Percentiles rank a stretch among this genome's conserved stretches.
These are phyloP conservation scores for Polyplosphaeria fusca DNA, from an alignment of 495 filamentous ascomycete genomes.

Conservation along the genomic window DNA sequence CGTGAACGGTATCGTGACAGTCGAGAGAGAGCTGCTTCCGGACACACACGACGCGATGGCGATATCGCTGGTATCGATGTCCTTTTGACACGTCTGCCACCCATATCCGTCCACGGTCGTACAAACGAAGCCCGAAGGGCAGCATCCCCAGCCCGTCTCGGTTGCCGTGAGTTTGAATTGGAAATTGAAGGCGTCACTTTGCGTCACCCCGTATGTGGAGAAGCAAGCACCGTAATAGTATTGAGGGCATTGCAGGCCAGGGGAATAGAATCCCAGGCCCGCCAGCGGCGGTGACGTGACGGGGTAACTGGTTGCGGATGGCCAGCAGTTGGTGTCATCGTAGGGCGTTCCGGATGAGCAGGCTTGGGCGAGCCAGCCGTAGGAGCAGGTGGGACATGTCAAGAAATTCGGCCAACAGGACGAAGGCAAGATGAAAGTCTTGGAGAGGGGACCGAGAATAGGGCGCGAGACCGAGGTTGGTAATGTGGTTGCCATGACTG, in stretches of 20 bases:
- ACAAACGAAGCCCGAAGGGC: not conserved
- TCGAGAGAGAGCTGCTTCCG: not conserved
- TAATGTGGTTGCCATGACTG: no score
- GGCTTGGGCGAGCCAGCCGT: not conserved
- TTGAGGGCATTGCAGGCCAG: not conserved
- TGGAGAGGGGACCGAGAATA: not conserved
- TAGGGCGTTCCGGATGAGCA: not conserved
- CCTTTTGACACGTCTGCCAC: conserved; percentile 5
- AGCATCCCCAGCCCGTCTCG: conserved; percentile 4
- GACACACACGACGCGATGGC: not conserved
- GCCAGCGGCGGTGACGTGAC: not conserved
- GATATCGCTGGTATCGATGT: not conserved
- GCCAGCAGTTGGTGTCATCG: not conserved
- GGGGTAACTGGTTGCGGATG: not conserved
- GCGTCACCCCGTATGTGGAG: not conserved
- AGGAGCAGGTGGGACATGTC: not conserved
- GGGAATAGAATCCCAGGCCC: conserved; percentile 5
- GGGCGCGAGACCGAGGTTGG: no score
- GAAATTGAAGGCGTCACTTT: not conserved
- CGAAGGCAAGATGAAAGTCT: not conserved
- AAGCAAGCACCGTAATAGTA: not conserved
- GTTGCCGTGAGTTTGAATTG: not conserved
- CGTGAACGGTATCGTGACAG: conserved; percentile 2
- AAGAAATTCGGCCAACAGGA: not conserved
- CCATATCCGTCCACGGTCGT: not conserved